Evolutionary conservation across 768 basidiomycete genomes (phyloP), one percentile per base, ranked within the genome.

Genomic region (Suillus subaureus): DNA sequence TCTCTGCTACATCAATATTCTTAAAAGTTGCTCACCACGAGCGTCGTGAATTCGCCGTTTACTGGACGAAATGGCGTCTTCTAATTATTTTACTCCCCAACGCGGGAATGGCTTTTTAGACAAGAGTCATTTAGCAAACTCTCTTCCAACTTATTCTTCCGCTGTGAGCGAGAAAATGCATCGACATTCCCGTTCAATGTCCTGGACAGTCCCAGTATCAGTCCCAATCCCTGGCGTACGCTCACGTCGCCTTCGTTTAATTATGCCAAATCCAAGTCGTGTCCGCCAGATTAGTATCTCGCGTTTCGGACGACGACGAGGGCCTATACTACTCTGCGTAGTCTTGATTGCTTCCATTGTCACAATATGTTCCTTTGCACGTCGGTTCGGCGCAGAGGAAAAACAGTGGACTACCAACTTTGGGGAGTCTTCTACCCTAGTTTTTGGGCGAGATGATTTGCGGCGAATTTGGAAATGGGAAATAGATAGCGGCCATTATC

Each of bases 391-490:
- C 31, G 81, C 86, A 1, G 80, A 84, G 65, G 84, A 85, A 61
- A 88, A 86, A 70, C 83, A 84, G 64, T 91, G 89, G 89, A 83
- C 88, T 15, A 78, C 83, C 43, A 81, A 83, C 21, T 83, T 87
- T 56, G 82, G 82, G 47, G 87, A 90, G 55, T 82, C 87, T 18
- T 81, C 90, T 31, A 93, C 93, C 11, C 83, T 95, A 35, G 86
- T 95, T 42, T 94, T 86, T 72, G 82, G 82, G 64, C 83, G 89
- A 57, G 87, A 91, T 64, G 95, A 98, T 72, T 74, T 97, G 49
- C 92, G 91, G 72, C 84, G 90, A 64, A 93, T 99, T 77, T 99
- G 96, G 96, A 83, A 89, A 66, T 99, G 96, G 96, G 97, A 99
- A 79, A 85, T 99, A 64, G 81, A 87, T 39, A 93, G 93, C 68